Percentiles rank a stretch among this genome's conserved stretches.
Evolutionary conservation across 2,329 filamentous ascomycete genomes (phyloP).

Genomic region (Lecanicillium sp.): DNA sequence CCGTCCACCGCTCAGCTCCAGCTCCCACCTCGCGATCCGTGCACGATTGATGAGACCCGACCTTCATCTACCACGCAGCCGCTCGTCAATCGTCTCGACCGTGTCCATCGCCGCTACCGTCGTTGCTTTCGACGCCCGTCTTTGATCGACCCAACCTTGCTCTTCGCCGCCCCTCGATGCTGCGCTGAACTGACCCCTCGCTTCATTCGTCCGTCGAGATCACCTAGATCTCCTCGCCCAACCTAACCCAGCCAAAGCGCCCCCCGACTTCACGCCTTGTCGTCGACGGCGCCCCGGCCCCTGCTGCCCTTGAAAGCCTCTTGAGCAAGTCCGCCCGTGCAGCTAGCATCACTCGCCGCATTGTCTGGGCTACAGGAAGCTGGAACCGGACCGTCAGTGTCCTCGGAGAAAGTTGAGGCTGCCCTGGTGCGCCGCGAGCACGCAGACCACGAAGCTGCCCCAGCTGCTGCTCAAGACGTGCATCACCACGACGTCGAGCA

Average conservation of each 20-base stretch:
- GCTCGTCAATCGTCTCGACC: background rate
- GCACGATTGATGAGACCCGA: background rate
- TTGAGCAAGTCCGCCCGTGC: background rate
- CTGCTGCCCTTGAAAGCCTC: no score
- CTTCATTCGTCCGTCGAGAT: no score
- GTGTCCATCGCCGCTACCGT: background rate
- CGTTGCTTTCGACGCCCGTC: background rate
- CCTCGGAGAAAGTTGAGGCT: constrained; percentile 25
- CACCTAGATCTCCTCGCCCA: no score
- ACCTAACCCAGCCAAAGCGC: no score
- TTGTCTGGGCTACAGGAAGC: constrained; percentile 28
- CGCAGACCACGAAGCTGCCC: constrained; percentile 10
- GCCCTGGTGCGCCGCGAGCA: constrained; percentile 18
- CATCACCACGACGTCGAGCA: constrained; percentile 22
- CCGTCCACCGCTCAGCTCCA: constrained; percentile 8
- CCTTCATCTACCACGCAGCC: background rate
- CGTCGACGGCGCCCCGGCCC: no score
- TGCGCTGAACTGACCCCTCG: no score
- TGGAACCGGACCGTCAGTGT: constrained; percentile 26
- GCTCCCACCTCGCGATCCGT: constrained; percentile 7
- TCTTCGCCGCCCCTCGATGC: constrained; percentile 1
- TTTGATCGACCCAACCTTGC: no score
- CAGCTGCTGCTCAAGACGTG: no score
- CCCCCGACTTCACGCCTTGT: no score
- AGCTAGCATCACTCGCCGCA: constrained; percentile 22